These are phyloP conservation scores for Cladosporium sp. DNA, from an alignment of 2,329 filamentous ascomycete species.

Conservation along the genomic window DNA sequence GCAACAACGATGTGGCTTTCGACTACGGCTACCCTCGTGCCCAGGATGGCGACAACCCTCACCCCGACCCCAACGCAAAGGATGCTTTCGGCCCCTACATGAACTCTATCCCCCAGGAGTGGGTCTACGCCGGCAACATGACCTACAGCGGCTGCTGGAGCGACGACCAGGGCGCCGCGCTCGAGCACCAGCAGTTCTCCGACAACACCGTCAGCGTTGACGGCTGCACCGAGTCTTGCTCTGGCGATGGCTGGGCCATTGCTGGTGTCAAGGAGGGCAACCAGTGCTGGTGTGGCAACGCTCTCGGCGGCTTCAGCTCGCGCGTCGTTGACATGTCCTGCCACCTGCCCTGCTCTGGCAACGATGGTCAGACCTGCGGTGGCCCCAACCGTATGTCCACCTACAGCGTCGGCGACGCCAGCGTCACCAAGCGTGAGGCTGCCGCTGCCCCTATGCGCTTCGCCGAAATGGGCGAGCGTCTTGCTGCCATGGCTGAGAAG, in stretches of 20 bases:
- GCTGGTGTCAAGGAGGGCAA: constrained; percentile 38
- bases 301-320: constrained; percentile 29
- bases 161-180: constrained; percentile 30
- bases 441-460: constrained; percentile 12
- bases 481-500: constrained; percentile 14
- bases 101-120: constrained; percentile 20
- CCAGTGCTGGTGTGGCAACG: constrained; percentile 39
- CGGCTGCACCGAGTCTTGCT: constrained; percentile 34
- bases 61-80: constrained; percentile 13
- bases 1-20: constrained; percentile 32
- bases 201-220: constrained; percentile 33
- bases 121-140: constrained; percentile 35
- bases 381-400: constrained; percentile 30
- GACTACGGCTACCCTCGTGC: constrained; percentile 39
- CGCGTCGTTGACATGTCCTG: constrained; percentile 34
- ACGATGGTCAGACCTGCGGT: constrained; percentile 35
- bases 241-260: constrained; percentile 34
- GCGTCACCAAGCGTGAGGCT: constrained; percentile 6
- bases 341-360: constrained; percentile 34
- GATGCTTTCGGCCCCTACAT: constrained; percentile 9
- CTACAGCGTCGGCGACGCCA: constrained; percentile 23
- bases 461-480: constrained; percentile 18
- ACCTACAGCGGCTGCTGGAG: constrained; percentile 41
- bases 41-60: constrained; percentile 34
- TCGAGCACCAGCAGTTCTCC: constrained; percentile 30